Percentiles rank a stretch among this genome's conserved stretches.
These are phyloP conservation scores for Stephania yunnanensis DNA, from an alignment of 164 flowering plant species.

Conservation along the genomic window DNA sequence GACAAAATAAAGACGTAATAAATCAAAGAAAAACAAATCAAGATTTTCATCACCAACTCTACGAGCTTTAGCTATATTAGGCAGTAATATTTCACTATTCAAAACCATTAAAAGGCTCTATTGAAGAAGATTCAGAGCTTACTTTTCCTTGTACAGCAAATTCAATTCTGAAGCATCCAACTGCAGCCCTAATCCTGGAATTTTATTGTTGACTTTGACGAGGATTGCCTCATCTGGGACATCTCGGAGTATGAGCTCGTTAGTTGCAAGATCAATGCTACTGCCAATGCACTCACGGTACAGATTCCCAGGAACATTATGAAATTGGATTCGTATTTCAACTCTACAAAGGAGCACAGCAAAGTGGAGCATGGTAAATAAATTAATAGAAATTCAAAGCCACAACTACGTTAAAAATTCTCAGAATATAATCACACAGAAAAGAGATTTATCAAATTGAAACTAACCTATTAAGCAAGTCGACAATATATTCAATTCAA, in stretches of 20 bases:
- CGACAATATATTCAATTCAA: neutral
- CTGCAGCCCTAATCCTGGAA: constrained; percentile 55
- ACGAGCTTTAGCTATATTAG: neutral
- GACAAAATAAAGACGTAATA: no score
- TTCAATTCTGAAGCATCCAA: constrained; percentile 58
- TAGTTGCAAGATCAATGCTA: constrained; percentile 40
- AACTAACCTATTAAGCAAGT: neutral
- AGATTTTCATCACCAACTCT: neutral
- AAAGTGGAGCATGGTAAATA: neutral
- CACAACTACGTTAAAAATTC: neutral
- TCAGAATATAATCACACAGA: neutral
- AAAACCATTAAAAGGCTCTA: neutral
- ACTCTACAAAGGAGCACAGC: constrained; percentile 25
- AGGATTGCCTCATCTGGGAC: constrained; percentile 66
- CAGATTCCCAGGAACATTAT: constrained; percentile 52
- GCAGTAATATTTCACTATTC: neutral
- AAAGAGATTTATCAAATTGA: neutral
- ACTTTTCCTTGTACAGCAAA: constrained; percentile 57
- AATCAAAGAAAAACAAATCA: no score
- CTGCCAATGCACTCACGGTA: constrained; percentile 45
- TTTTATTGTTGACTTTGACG: constrained; percentile 55
- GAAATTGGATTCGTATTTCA: constrained; percentile 59
- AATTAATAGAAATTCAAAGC: neutral
- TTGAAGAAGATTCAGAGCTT: constrained; percentile 9
- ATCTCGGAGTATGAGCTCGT: constrained; percentile 53